Conservation (phyloP, 352 stramenopile species). For the Phytopythium helicoides region DNA sequence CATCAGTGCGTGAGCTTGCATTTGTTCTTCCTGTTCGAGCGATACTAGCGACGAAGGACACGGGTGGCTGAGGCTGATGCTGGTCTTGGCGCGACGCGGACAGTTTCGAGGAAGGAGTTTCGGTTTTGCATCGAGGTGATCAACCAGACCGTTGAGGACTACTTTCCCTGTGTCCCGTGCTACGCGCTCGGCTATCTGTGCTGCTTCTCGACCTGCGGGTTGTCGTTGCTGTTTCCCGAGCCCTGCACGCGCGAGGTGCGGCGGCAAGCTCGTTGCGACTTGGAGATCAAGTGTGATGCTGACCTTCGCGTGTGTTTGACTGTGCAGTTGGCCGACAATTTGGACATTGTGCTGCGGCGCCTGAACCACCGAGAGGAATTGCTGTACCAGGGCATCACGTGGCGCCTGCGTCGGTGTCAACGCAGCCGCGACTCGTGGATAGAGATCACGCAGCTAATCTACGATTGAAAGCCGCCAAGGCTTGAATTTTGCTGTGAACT, state of each 20-base stretch:
- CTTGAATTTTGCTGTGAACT: too few relatives aligned
- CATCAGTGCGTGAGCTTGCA: constrained; percentile 38
- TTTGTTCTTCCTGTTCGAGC: background rate
- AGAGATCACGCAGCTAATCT: constrained; percentile 68
- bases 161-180: constrained; percentile 70
- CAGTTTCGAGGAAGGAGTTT: constrained; percentile 74
- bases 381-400: constrained; percentile 65
- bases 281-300: too few relatives aligned
- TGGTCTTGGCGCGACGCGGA: too few relatives aligned
- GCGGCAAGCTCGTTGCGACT: too few relatives aligned
- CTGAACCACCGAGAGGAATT: constrained; percentile 74
- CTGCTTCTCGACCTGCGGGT: constrained; percentile 55
- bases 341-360: constrained; percentile 56
- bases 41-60: background rate
- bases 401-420: constrained; percentile 44
- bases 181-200: constrained; percentile 68
- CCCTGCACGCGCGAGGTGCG: constrained; percentile 67
- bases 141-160: constrained; percentile 74
- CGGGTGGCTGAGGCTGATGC: background rate
- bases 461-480: too few relatives aligned
- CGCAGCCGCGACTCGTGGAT: constrained; percentile 61
- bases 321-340: constrained; percentile 57
- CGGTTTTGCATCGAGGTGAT: constrained; percentile 72
- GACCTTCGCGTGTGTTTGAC: too few relatives aligned
- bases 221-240: constrained; percentile 59